These are phyloP conservation scores for Celoporthe dispersa DNA, from an alignment of 2,329 filamentous ascomycete genomes.

Conservation along the genomic window DNA sequence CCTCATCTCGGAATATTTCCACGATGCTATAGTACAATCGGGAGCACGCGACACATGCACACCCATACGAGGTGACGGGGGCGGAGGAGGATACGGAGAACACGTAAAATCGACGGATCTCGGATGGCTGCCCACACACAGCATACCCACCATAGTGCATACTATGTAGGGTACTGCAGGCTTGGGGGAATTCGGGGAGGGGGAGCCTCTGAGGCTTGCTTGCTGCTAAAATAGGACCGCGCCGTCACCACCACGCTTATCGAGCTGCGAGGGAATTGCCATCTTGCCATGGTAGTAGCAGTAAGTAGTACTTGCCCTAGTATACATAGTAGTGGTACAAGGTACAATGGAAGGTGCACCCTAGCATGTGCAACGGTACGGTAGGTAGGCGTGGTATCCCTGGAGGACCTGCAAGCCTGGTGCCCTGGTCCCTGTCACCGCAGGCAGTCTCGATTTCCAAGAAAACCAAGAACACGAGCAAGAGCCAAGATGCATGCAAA, in stretches of 20 bases:
- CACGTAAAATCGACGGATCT: constrained; percentile 1
- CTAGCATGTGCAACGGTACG: neutral
- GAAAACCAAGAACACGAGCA: constrained; percentile 1
- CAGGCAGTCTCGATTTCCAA: neutral
- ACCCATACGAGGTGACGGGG: neutral
- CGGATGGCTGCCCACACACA: neutral
- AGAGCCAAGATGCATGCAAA: constrained; percentile 1
- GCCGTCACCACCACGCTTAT: neutral
- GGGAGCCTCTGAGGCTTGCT: neutral
- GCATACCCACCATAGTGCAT: neutral
- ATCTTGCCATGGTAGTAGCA: too few relatives aligned
- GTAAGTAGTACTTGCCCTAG: too few relatives aligned
- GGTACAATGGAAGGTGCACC: neutral
- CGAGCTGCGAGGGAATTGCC: too few relatives aligned
- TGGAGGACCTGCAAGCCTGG: neutral
- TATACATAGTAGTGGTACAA: too few relatives aligned
- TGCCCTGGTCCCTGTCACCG: neutral
- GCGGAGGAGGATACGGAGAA: neutral
- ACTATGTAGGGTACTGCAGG: neutral
- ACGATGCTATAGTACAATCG: neutral
- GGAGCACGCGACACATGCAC: constrained; percentile 3
- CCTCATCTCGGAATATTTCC: neutral
- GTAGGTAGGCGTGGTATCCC: neutral
- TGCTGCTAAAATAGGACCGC: neutral
- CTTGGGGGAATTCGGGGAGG: neutral